Evolutionary conservation across 306 rosid genomes (phyloP).

Genomic region (Citrullus mucosospermus): DNA sequence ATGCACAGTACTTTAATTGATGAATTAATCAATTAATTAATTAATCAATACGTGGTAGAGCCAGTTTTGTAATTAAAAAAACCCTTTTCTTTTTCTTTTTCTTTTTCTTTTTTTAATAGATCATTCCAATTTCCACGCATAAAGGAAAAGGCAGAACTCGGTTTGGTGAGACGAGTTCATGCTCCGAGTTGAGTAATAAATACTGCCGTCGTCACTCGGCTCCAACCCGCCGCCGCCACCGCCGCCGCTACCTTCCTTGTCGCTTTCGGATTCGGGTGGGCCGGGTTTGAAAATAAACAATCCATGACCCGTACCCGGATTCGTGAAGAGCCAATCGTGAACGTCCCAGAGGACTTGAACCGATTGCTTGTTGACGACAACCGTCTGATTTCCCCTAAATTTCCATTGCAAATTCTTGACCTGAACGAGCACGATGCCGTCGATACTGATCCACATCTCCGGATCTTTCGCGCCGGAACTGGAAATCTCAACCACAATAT

Average conservation of each 20-base stretch:
- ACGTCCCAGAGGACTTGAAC: conserved; percentile 84
- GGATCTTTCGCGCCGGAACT: conserved; percentile 46
- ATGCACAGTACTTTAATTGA: neutral
- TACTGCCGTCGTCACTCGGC: neutral
- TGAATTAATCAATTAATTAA: neutral
- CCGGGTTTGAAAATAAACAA: conserved; percentile 77
- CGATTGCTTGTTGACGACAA: conserved; percentile 43
- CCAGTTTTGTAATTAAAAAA: neutral
- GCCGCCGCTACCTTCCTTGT: conserved; percentile 27
- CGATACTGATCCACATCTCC: conserved; percentile 89
- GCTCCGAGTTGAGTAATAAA: conserved; percentile 4
- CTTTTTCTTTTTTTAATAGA: neutral
- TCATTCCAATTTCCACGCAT: conserved; percentile 10
- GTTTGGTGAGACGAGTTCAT: neutral
- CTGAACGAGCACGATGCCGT: conserved; percentile 73
- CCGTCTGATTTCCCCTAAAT: conserved; percentile 73
- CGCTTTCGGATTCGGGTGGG: conserved; percentile 33
- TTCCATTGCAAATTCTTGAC: conserved; percentile 86
- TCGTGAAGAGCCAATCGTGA: conserved; percentile 66
- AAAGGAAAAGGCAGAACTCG: conserved; percentile 7
- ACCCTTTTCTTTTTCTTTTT: neutral
- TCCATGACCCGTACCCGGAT: conserved; percentile 49
- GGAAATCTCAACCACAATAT: conserved; percentile 74
- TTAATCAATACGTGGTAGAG: neutral
- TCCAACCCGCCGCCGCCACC: neutral